Conservation (phyloP, 495 filamentous ascomycete genomes). For the Penicillium tannophilum region DNA sequence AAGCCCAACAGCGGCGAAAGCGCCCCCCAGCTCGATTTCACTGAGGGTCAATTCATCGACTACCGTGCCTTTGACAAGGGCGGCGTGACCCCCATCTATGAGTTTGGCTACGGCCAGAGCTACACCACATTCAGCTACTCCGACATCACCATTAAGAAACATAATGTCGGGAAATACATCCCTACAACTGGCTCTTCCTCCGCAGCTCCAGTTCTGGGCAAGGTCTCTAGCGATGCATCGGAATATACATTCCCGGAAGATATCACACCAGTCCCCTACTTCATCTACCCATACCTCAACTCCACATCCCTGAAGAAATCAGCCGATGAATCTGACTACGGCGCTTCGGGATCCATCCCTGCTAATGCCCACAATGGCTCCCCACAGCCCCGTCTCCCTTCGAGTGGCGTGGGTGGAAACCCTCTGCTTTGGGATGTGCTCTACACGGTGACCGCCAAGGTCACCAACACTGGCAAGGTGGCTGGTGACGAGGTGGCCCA, state of each 20-base stretch:
- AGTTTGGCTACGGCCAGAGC: constrained; percentile 68
- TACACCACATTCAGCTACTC: constrained; percentile 66
- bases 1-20: constrained; percentile 50
- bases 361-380: constrained; percentile 9
- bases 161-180: not conserved
- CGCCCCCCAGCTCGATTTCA: constrained; percentile 48
- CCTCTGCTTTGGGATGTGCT: constrained; percentile 59
- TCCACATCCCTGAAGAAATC: constrained; percentile 1
- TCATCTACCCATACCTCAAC: constrained; percentile 9
- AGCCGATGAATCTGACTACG: constrained; percentile 52
- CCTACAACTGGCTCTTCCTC: not conserved
- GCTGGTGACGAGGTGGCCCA: constrained; percentile 61
- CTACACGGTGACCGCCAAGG: constrained; percentile 42
- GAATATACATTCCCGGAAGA: not conserved
- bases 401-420: constrained; percentile 57
- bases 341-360: constrained; percentile 21
- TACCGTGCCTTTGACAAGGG: constrained; percentile 67
- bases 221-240: not conserved
- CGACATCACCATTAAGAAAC: constrained; percentile 34
- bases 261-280: not conserved
- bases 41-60: constrained; percentile 66
- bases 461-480: constrained; percentile 55
- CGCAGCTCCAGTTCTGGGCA: not conserved
- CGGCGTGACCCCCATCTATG: constrained; percentile 61
- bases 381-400: constrained; percentile 34